phyloP scores from a whole-genome alignment of 2,329 filamentous ascomycete genomes.

The Scorias spongiosa region DNA sequence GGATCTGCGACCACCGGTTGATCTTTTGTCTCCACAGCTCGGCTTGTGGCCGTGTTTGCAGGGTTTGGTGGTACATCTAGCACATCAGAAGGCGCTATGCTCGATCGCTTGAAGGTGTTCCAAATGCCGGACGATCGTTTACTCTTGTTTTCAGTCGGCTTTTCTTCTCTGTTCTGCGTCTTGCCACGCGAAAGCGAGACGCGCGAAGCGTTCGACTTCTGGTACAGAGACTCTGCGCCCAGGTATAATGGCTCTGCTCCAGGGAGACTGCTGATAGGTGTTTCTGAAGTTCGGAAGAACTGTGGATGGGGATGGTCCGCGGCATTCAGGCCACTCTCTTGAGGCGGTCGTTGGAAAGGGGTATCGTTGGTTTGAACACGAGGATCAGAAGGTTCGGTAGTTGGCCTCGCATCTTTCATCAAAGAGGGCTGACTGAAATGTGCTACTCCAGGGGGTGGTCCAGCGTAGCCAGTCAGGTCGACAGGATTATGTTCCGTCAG shows the following conservation, averaged over 20 bases:
- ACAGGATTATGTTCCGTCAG: background rate
- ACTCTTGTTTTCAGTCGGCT: background rate
- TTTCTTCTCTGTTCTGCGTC: background rate
- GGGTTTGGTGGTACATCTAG: background rate
- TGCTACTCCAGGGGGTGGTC: conserved; percentile 9
- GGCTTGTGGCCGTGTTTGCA: background rate
- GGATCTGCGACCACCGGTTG: background rate
- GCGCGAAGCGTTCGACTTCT: background rate
- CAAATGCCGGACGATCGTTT: conserved; percentile 10
- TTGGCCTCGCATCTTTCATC: too few species aligned
- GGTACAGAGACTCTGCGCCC: background rate
- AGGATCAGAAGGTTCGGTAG: too few species aligned
- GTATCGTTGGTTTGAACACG: too few species aligned
- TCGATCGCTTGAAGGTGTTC: conserved; percentile 6
- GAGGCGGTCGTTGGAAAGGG: too few species aligned
- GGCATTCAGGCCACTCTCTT: background rate
- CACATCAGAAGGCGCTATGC: background rate
- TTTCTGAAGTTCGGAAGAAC: background rate
- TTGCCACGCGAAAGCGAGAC: background rate
- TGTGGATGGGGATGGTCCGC: background rate
- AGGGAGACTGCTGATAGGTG: background rate
- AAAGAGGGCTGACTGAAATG: conserved; percentile 14
- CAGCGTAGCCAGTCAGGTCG: conserved; percentile 10
- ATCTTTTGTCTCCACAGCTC: background rate
- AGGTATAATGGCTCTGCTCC: background rate